These are phyloP conservation scores for Allium sativum DNA, from an alignment of 106 monocot species.

Conservation along the genomic window DNA sequence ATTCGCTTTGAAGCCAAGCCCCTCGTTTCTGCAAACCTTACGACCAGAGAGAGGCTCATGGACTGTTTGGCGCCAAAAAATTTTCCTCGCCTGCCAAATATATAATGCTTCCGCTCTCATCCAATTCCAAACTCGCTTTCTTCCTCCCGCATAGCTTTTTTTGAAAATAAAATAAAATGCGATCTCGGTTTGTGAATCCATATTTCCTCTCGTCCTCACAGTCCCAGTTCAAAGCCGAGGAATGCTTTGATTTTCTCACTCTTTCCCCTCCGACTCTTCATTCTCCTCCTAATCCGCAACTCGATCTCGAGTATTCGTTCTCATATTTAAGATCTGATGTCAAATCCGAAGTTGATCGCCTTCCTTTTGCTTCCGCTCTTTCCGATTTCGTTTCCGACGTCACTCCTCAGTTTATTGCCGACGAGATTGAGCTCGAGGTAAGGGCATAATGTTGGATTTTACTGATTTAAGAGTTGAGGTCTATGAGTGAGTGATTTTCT, in stretches of 20 bases:
- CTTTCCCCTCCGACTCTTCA: slow-evolving; percentile 27
- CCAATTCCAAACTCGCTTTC: not conserved
- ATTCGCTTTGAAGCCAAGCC: no score
- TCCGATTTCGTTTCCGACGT: slow-evolving; percentile 42
- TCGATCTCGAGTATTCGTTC: slow-evolving; percentile 3
- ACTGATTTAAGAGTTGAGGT: no score
- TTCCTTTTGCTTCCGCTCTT: slow-evolving; percentile 44
- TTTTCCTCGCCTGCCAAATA: no score
- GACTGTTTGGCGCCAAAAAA: no score
- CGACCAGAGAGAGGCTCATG: no score
- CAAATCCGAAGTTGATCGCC: slow-evolving; percentile 22
- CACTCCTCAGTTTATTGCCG: slow-evolving; percentile 20
- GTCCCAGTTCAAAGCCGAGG: slow-evolving; percentile 16
- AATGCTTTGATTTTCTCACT: slow-evolving; percentile 9
- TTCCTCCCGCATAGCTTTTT: not conserved
- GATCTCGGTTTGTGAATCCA: slow-evolving; percentile 55
- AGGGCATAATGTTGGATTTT: no score
- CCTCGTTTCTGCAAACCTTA: no score
- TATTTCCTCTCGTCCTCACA: slow-evolving; percentile 53
- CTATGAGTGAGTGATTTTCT: no score
- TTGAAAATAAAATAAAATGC: slow-evolving; percentile 18
- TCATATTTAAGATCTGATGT: slow-evolving; percentile 6
- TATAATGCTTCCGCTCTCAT: no score
- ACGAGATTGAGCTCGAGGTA: not conserved
- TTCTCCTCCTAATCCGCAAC: slow-evolving; percentile 9